Evolutionary conservation across 176 grass and related monocot genomes (phyloP).

Genomic region (Echinochloa phyllopogon): DNA sequence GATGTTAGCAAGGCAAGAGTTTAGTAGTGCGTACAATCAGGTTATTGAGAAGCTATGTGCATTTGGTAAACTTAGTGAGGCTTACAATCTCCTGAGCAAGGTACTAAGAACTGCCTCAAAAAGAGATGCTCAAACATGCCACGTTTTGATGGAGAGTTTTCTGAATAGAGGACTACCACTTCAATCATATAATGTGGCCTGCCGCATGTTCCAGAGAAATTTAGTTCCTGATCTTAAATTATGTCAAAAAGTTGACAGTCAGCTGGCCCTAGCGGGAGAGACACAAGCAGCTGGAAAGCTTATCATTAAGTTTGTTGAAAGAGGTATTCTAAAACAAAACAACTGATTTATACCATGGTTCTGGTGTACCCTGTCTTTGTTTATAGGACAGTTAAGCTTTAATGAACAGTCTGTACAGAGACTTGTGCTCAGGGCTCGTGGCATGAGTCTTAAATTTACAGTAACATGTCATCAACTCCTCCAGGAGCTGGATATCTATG

Average conservation of each 20-base stretch:
- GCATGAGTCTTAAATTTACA: background rate
- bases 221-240: conserved; percentile 78
- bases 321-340: conserved; percentile 63
- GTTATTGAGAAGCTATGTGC: conserved; percentile 86
- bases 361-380: conserved; percentile 11
- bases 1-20: conserved; percentile 70
- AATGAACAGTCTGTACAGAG: conserved; percentile 12
- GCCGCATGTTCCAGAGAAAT: conserved; percentile 81
- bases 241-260: conserved; percentile 65
- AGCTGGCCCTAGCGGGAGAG: conserved; percentile 52
- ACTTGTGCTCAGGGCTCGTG: background rate
- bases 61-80: conserved; percentile 75
- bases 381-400: conserved; percentile 10
- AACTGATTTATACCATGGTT: conserved; percentile 31
- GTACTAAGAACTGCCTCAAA: conserved; percentile 83
- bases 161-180: conserved; percentile 58
- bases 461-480: background rate
- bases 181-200: conserved; percentile 83
- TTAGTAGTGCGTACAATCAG: conserved; percentile 80
- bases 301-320: conserved; percentile 79
- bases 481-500: conserved; percentile 1
- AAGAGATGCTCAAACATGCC: conserved; percentile 75
- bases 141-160: conserved; percentile 81
- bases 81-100: conserved; percentile 71
- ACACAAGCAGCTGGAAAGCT: conserved; percentile 60